Evolutionary conservation across 2,329 filamentous ascomycete genomes (phyloP).

Genomic region (Pestalotiopsis sp.): DNA sequence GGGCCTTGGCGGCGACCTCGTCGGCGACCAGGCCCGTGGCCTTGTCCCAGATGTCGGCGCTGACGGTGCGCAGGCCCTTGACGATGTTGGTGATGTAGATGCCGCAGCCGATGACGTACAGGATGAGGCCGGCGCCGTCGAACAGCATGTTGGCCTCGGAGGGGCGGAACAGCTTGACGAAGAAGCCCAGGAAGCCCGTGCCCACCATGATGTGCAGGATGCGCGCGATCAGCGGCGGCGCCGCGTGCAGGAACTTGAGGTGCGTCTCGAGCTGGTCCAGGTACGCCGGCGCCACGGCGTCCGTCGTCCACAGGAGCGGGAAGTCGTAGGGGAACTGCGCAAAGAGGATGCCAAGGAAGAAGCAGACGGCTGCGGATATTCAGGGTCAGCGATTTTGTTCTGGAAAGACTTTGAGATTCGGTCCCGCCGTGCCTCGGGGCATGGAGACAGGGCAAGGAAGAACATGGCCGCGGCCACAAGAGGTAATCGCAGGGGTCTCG

Average conservation of each 20-base stretch:
- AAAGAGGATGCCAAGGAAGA: slow-evolving; percentile 98
- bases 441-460: background rate
- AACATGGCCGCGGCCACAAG: slow-evolving; percentile 18
- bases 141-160: slow-evolving; percentile 96
- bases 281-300: slow-evolving; percentile 66
- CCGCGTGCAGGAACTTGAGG: slow-evolving; percentile 87
- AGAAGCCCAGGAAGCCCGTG: slow-evolving; percentile 84
- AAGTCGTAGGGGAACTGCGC: slow-evolving; percentile 96
- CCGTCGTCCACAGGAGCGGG: slow-evolving; percentile 79
- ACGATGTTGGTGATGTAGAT: slow-evolving; percentile 97
- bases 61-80: slow-evolving; percentile 87
- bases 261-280: slow-evolving; percentile 87
- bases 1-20: background rate
- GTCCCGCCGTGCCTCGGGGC: too few species aligned
- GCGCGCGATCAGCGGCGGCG: slow-evolving; percentile 87
- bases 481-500: slow-evolving; percentile 7
- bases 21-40: slow-evolving; percentile 9
- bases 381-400: background rate
- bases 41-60: slow-evolving; percentile 63
- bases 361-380: slow-evolving; percentile 71
- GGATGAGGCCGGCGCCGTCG: slow-evolving; percentile 78
- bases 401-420: background rate
- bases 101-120: slow-evolving; percentile 85
- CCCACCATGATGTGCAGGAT: slow-evolving; percentile 93
- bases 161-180: slow-evolving; percentile 93